Conservation (phyloP, 257 asterid genomes). For the Oldenlandia corymbosa region DNA sequence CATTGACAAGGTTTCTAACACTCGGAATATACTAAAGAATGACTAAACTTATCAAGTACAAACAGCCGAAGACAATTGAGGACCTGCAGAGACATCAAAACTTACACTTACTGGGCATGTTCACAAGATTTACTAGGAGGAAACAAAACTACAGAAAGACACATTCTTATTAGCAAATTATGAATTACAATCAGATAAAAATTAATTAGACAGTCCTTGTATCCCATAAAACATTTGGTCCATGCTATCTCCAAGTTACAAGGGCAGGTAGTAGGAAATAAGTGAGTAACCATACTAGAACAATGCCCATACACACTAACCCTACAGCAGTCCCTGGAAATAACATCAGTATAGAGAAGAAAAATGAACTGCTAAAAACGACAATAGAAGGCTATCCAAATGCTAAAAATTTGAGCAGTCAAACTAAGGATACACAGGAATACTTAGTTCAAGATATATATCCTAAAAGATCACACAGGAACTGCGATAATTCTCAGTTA, state of each 20-base stretch:
- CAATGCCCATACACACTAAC: slow-evolving; percentile 34
- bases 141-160: too few species aligned
- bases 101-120: too few species aligned
- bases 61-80: too few species aligned
- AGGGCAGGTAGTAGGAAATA: slow-evolving; percentile 16
- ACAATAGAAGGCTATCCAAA: slow-evolving; percentile 7
- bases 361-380: slow-evolving; percentile 22
- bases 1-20: too few species aligned
- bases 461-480: slow-evolving; percentile 16
- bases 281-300: slow-evolving; percentile 41
- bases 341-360: slow-evolving; percentile 27
- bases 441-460: slow-evolving; percentile 1
- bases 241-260: slow-evolving; percentile 18
- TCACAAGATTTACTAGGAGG: too few species aligned
- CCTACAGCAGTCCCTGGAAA: slow-evolving; percentile 34
- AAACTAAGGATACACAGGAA: slow-evolving; percentile 14
- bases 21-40: too few species aligned
- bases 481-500: slow-evolving; percentile 31
- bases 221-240: slow-evolving; percentile 12
- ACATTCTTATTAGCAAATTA: not conserved
- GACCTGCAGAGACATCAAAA: too few species aligned
- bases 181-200: not conserved
- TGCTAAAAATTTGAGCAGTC: slow-evolving; percentile 5
- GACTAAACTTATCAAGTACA: too few species aligned
- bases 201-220: not conserved